Base-by-base conservation (phyloP, 2,329 filamentous ascomycete genomes). In the Claviceps spartinae region DNA sequence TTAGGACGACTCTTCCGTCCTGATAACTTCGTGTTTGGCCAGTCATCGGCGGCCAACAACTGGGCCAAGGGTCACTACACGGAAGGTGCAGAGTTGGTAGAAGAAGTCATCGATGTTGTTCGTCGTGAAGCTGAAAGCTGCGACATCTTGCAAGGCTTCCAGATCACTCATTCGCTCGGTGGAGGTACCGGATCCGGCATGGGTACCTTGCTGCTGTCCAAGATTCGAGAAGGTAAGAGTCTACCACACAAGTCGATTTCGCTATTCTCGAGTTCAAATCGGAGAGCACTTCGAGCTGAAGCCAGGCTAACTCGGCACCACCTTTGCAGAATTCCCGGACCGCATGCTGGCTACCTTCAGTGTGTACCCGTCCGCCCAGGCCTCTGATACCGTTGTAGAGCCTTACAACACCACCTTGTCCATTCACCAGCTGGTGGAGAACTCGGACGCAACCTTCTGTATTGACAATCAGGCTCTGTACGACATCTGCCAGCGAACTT, bases 21-120 rank as follows among this genome's bases (percentile, higher is more conserved):
- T 69, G 91, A 98, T 78, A 98, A 97, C 85, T 96, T 97, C 76
- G 88, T 98, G 69, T 97, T 97, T 74, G 91, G 93, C 66, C 93
- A 97, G 79, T 96, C 91, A 65, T 91, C 93, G 82, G 91, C 91
- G 71, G 91, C 91, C 77, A 98, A 98, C 88, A 97, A 97, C 83
- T 97, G 91, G 91, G 91, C 91, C 73, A 97, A 97, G 85, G 91
- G 91, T 77, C 91, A 98, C 73, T 97, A 97, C 82, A 97, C 91
- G 60, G 91, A 97, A 80, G 91, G 91, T 83, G 91, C 91, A 63
- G 93, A 97, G 79, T 82, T 97, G 59, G 91, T 97, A 62, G 91
- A 97, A 79, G 82, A 96, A 67, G 91, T 97, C 63, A 83, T 97
- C 63, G 91, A 97, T 71, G 91, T 97, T 60, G 91, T 97, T 69